Conservation (phyloP, 2,329 filamentous ascomycete genomes). For the Cladosporium sp. region DNA sequence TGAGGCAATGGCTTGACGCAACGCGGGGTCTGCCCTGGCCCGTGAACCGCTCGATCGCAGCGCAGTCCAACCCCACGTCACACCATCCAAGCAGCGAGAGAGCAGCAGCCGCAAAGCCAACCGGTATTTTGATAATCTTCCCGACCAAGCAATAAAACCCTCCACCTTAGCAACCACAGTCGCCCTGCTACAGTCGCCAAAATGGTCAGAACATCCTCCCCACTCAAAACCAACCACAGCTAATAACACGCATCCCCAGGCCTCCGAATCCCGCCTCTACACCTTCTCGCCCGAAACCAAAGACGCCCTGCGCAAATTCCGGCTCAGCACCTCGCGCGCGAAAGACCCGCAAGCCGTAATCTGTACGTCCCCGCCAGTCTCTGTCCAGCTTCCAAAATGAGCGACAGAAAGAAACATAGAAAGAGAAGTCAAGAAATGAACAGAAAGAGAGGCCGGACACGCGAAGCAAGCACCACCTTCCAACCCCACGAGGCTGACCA, state of each 20-base stretch:
- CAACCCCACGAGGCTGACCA: neutral
- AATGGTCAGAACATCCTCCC: neutral
- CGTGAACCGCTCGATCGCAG: neutral
- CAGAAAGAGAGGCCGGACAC: neutral
- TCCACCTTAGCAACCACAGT: neutral
- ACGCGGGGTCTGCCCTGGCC: neutral
- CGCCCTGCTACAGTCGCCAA: neutral
- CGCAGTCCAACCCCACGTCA: neutral
- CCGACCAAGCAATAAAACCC: no score
- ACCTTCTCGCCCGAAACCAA: constrained; percentile 88
- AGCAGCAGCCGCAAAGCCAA: no score
- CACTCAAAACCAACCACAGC: neutral
- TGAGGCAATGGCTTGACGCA: neutral
- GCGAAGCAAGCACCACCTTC: neutral
- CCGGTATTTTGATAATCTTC: no score
- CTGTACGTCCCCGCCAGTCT: constrained; percentile 61
- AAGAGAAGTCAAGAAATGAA: neutral
- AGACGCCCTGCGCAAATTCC: constrained; percentile 88
- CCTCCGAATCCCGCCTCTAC: constrained; percentile 84
- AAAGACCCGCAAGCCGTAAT: constrained; percentile 87
- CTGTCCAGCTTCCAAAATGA: neutral
- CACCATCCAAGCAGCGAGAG: no score
- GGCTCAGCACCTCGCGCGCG: constrained; percentile 79
- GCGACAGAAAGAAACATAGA: neutral
- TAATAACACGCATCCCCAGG: constrained; percentile 24